Base-by-base conservation (phyloP, 768 basidiomycete genomes). In the Neoboletus subvelutipes region DNA sequence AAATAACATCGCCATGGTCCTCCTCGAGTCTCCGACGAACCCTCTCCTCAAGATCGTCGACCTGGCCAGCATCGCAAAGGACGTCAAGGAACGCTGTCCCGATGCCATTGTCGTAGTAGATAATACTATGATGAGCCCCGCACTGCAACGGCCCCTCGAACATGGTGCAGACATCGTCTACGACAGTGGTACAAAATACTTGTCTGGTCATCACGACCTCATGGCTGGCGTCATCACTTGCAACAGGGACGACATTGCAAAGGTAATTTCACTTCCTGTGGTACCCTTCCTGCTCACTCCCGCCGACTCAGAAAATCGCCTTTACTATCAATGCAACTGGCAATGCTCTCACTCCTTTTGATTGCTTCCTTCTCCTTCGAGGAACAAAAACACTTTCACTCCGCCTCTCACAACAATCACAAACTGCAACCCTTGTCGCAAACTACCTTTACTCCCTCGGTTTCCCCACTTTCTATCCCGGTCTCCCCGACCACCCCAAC, bases 61-160 rank as follows among this genome's bases (percentile, higher is more conserved):
- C 73, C 80, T 99, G 50, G 88, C 87, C 7, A 78, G 78, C 28
- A 96, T 99, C 65, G 85, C 88, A 63, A 80, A 83, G 53, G 81
- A 92, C 63, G 91, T 96, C 62, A 94, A 95, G 68, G 84, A 88
- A 65, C 81, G 81, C 48, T 88, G 88, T 18, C 87, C 88, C 9
- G 83, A 90, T 66, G 94, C 93, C 2, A 64, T 94, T 63, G 76
- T 95, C 52, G 90, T 95, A 37, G 93, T 94, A 22, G 97, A 98
- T 72, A 98, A 99, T 70, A 98, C 97, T 58, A 98, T 98, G 97
- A 98, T 98, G 96, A 97, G 94, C 68, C 96, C 97, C 17, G 98
- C 98, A 74, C 79, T 98, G 9, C 94, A 96, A 69, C 78, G 95
- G 55, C 97, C 97, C 12, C 82, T 98, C 37, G 94, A 98, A 67